Conservation (phyloP, 257 asterid genomes). For the Solanum corneliomulleri region DNA sequence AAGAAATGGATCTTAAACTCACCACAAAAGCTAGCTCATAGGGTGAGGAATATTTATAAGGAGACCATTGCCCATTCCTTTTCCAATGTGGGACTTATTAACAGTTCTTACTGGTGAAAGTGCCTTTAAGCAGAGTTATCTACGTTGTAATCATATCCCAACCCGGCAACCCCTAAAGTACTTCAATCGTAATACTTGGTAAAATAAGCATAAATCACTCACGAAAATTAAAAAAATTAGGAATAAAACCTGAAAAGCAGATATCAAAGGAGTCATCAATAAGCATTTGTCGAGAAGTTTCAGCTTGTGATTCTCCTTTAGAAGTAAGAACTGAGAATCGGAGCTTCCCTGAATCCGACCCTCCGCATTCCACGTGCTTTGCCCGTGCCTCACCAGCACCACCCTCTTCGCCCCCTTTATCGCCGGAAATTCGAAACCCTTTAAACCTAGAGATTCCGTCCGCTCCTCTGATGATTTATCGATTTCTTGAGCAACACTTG, state of each 20-base stretch:
- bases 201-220: neutral
- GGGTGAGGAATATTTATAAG: no score
- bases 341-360: conserved; percentile 98
- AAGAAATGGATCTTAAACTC: no score
- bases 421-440: conserved; percentile 41
- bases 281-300: conserved; percentile 88
- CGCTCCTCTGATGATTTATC: conserved; percentile 5
- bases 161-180: neutral
- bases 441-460: conserved; percentile 27
- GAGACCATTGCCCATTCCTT: no score
- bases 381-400: conserved; percentile 88
- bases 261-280: conserved; percentile 71
- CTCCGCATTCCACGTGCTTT: conserved; percentile 97
- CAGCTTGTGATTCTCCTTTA: conserved; percentile 89
- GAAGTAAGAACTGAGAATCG: conserved; percentile 71
- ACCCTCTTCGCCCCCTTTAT: conserved; percentile 69
- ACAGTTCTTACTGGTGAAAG: neutral
- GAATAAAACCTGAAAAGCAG: conserved; percentile 63
- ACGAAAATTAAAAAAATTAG: neutral
- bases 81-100: no score
- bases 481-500: conserved; percentile 21
- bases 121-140: neutral
- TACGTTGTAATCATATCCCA: neutral
- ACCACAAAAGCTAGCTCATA: no score
- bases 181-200: neutral